Evolutionary conservation across 805 yeast genomes (phyloP), one percentile per base, ranked within the genome.

Genomic region (Kodamaea laetipori): DNA sequence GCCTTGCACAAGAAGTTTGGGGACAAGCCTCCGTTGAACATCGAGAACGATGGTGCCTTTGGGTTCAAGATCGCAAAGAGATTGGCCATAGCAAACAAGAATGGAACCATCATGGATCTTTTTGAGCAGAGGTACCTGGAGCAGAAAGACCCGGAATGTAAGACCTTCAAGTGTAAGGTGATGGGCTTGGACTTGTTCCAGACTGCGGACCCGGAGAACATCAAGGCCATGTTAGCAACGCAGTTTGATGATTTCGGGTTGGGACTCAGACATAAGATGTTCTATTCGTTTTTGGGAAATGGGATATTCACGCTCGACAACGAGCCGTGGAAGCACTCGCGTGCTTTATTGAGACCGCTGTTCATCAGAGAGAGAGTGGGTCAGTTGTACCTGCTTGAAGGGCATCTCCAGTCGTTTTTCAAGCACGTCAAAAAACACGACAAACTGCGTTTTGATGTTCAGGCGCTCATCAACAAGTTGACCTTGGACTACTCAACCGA

Each of bases 241-340:
- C 58, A 56, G 39, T 54, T 56, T 46, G 48, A 52, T 19, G 57
- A 53, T 39, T 56, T 53, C 37, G 47, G 37, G 26, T 44, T 56
- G 17, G 60, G 60, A 2, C 27, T 50, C 6, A 50, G 58, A 15
- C 48, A 52, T 42, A 34, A 48, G 15, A 50, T 45, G 33, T 49
- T 53, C 39, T 36, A 37, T n/a, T 51, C 51, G 17, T 42, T 54
- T 3, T 37, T 56, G 32, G 60, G 58, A 2, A 54, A 53, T 27
- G 58, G 60, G 1, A 47, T 56, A 12, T 56, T 56, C 46, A 55
- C 60, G 9, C 45, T 53, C 11, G 57, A 54, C 26, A 48, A 49
- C 15, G 47, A 33, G 1, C 53, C 52, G 6, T 56, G 60, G 60
- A 55, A 55, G 42, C 57, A 53, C 32, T 51, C 57, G n/a, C 18